phyloP scores from a whole-genome alignment of 2,329 filamentous ascomycete species.

The Aspergillus sp. region DNA sequence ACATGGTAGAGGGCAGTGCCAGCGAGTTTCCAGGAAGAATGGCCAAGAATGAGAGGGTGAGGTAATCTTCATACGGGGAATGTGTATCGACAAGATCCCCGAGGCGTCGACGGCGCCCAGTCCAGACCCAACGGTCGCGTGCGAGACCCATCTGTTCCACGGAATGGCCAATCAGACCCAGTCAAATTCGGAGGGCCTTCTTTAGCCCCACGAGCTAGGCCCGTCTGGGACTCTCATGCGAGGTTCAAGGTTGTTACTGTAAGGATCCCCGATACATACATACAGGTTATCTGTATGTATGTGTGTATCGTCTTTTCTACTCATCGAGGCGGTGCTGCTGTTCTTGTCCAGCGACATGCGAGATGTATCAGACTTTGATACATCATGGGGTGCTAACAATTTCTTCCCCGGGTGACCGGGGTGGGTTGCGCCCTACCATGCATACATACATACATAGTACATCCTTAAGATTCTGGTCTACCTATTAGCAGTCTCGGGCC shows the following conservation, averaged over 20 bases:
- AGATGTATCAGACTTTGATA: not conserved
- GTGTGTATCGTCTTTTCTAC: too few relatives aligned
- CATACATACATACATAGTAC: too few relatives aligned
- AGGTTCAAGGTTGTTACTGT: not conserved
- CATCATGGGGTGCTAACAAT: not conserved
- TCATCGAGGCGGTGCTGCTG: not conserved
- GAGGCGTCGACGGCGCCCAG: slow-evolving; percentile 10
- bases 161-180: slow-evolving; percentile 8
- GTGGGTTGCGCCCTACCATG: not conserved
- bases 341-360: not conserved
- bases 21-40: not conserved
- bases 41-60: too few relatives aligned
- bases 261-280: not conserved
- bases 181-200: not conserved
- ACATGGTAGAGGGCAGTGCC: not conserved
- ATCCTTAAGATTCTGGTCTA: not conserved
- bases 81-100: not conserved
- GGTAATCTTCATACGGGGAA: slow-evolving; percentile 1
- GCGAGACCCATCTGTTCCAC: slow-evolving; percentile 7
- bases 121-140: slow-evolving; percentile 14
- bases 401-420: not conserved
- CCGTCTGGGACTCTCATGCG: slow-evolving; percentile 7
- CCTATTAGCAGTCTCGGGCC: not conserved
- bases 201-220: slow-evolving; percentile 3
- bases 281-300: too few relatives aligned